Percentiles rank a stretch among this genome's conserved stretches.
phyloP scores from a whole-genome alignment of 768 basidiomycete species.

The Auriscalpium orientale region DNA sequence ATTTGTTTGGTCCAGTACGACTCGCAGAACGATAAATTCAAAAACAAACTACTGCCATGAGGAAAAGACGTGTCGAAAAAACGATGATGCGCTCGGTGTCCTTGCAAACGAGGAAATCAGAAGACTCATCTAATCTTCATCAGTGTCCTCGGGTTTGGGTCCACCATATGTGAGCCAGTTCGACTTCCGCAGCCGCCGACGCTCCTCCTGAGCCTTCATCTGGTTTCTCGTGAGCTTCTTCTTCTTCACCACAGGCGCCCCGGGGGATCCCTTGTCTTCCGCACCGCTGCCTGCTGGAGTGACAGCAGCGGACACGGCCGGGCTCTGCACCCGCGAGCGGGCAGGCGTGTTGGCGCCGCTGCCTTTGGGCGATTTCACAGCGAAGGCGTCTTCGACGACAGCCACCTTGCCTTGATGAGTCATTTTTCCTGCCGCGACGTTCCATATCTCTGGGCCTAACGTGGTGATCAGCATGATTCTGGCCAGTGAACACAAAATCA shows the following conservation, averaged over 20 bases:
- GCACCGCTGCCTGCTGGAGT: slow-evolving; percentile 79
- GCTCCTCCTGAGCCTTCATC: slow-evolving; percentile 81
- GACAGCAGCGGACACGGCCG: slow-evolving; percentile 57
- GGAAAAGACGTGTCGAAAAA: no score
- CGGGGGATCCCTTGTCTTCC: slow-evolving; percentile 45
- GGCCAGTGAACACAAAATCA: slow-evolving; percentile 9
- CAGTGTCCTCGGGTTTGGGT: slow-evolving; percentile 75
- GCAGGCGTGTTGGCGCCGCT: slow-evolving; percentile 67
- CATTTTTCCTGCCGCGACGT: slow-evolving; percentile 79
- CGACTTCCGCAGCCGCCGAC: slow-evolving; percentile 71
- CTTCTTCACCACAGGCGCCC: slow-evolving; percentile 58
- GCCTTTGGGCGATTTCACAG: slow-evolving; percentile 57
- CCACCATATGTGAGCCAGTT: slow-evolving; percentile 82
- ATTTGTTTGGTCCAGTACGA: no score
- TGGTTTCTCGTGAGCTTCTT: slow-evolving; percentile 91
- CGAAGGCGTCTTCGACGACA: slow-evolving; percentile 77
- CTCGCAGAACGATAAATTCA: no score
- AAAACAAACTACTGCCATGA: no score
- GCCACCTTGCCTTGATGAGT: slow-evolving; percentile 84
- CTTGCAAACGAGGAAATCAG: no score
- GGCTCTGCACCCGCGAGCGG: slow-evolving; percentile 62
- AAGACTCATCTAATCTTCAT: slow-evolving; percentile 26
- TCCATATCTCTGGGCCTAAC: slow-evolving; percentile 88
- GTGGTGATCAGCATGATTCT: slow-evolving; percentile 14
- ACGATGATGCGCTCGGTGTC: no score